Conservation (phyloP, 2,329 filamentous ascomycete genomes). For the Bipolaris bicolor region DNA sequence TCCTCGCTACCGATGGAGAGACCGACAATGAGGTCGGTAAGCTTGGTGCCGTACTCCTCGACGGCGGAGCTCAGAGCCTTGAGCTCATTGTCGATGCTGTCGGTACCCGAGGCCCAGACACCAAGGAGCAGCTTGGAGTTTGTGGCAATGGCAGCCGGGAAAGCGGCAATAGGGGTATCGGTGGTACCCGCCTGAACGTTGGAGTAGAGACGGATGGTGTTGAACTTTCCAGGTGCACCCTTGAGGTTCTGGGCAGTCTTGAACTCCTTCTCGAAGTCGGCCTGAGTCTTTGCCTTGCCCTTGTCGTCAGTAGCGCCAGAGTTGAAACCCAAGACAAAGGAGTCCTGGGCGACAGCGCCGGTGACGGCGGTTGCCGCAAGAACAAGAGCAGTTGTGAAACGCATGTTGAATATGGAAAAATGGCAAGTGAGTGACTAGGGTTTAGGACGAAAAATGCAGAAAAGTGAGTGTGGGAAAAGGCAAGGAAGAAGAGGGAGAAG, state of each 20-base stretch:
- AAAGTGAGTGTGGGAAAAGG: constrained; percentile 7
- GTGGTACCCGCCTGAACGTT: constrained; percentile 71
- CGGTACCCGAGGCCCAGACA: constrained; percentile 61
- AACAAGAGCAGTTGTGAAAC: constrained; percentile 28
- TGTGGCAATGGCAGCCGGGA: constrained; percentile 44
- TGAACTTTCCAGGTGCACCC: constrained; percentile 69
- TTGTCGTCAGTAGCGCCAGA: constrained; percentile 40
- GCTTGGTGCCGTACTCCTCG: constrained; percentile 50
- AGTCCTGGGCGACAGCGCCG: constrained; percentile 30
- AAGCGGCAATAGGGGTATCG: constrained; percentile 64
- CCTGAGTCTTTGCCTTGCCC: constrained; percentile 60
- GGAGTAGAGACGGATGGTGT: constrained; percentile 72
- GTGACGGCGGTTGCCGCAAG: constrained; percentile 32
- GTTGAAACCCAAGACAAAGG: constrained; percentile 43
- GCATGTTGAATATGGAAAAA: constrained; percentile 23
- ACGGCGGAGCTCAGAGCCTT: constrained; percentile 42
- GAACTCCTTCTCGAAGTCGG: constrained; percentile 74
- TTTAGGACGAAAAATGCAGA: constrained; percentile 3
- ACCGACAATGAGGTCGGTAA: constrained; percentile 56
- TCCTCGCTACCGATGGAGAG: constrained; percentile 50
- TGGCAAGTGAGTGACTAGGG: constrained; percentile 20
- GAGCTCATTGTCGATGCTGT: constrained; percentile 44
- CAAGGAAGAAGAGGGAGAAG: not conserved
- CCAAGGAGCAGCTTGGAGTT: constrained; percentile 48
- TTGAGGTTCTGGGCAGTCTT: constrained; percentile 65